A percentile compares a stretch with the other conserved stretches of the same genome.
phyloP scores from a whole-genome alignment of 129 eudicot species.

The Lactuca saligna region DNA sequence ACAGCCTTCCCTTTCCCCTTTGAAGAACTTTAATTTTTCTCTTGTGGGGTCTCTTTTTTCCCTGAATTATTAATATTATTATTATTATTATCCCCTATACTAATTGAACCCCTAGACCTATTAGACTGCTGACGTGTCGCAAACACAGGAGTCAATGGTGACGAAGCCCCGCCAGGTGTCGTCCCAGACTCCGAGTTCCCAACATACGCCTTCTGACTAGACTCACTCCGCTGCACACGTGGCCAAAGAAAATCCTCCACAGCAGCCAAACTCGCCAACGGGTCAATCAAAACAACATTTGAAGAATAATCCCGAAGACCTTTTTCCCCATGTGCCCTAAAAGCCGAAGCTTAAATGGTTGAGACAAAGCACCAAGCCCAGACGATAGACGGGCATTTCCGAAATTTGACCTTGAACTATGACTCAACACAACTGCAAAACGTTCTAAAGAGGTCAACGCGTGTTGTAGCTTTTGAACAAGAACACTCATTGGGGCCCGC shows the following conservation, averaged over 20 bases:
- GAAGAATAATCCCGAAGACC: slow-evolving; percentile 96
- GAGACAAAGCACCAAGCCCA: slow-evolving; percentile 87
- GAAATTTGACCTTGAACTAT: slow-evolving; percentile 68
- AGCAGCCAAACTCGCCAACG: slow-evolving; percentile 91
- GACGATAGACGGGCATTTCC: slow-evolving; percentile 82
- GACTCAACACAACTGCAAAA: slow-evolving; percentile 90
- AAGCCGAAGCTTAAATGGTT: slow-evolving; percentile 90
- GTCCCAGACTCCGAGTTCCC: slow-evolving; percentile 74
- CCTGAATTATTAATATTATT: slow-evolving; percentile 27
- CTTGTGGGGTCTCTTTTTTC: slow-evolving; percentile 60
- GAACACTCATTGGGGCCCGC: slow-evolving; percentile 66
- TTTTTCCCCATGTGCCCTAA: slow-evolving; percentile 93
- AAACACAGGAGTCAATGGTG: slow-evolving; percentile 68
- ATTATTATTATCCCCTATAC: slow-evolving; percentile 46
- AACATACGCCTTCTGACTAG: slow-evolving; percentile 68
- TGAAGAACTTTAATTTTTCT: slow-evolving; percentile 59
- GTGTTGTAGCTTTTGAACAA: slow-evolving; percentile 90
- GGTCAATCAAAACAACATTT: slow-evolving; percentile 89
- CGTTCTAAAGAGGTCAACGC: slow-evolving; percentile 95
- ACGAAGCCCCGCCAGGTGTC: slow-evolving; percentile 56
- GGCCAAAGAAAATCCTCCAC: slow-evolving; percentile 98
- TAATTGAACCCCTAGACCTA: slow-evolving; percentile 69
- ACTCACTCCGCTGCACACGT: slow-evolving; percentile 75
- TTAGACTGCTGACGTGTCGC: slow-evolving; percentile 65
- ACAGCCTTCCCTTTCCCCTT: slow-evolving; percentile 94